Percentiles rank a stretch among this genome's conserved stretches.
Evolutionary conservation across 148 eudicot genomes (phyloP).

Genomic region (Rhododendron ferrugineum): DNA sequence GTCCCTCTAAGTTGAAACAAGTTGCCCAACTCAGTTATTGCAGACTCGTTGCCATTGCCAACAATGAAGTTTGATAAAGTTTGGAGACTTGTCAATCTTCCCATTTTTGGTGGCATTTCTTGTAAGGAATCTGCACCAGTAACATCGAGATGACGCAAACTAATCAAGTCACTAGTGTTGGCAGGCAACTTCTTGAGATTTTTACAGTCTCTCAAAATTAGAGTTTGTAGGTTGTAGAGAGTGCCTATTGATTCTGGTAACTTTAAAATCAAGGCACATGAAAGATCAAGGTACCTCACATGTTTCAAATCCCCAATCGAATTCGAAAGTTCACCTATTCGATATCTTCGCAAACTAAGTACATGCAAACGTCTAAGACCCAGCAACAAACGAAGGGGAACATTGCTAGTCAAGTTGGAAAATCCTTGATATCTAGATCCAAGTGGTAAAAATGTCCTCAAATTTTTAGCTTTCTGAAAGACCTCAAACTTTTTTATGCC

Average conservation of each 20-base stretch:
- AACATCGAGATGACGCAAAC: slow-evolving; percentile 11
- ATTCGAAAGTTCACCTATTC: not conserved
- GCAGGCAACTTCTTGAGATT: not conserved
- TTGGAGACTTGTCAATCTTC: slow-evolving; percentile 6
- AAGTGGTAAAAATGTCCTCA: slow-evolving; percentile 21
- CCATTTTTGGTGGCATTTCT: slow-evolving; percentile 13
- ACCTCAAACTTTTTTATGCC: not conserved
- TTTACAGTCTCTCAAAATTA: not conserved
- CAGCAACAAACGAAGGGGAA: not conserved
- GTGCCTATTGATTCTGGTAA: slow-evolving; percentile 9
- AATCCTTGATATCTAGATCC: not conserved
- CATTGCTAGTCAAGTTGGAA: not conserved
- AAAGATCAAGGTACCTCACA: slow-evolving; percentile 13
- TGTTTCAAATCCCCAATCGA: not conserved
- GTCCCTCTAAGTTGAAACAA: slow-evolving; percentile 9
- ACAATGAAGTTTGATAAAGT: slow-evolving; percentile 17
- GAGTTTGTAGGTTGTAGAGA: slow-evolving; percentile 12
- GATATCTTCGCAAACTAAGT: slow-evolving; percentile 6
- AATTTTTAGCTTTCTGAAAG: not conserved
- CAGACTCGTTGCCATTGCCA: not conserved
- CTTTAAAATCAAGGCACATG: not conserved
- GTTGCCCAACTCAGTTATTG: slow-evolving; percentile 7
- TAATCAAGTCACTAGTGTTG: not conserved
- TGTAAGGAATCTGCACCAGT: not conserved
- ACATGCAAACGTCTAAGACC: not conserved